Evolutionary conservation across 2,329 filamentous ascomycete species (phyloP).

Genomic region (Trichoderma polysporum): DNA sequence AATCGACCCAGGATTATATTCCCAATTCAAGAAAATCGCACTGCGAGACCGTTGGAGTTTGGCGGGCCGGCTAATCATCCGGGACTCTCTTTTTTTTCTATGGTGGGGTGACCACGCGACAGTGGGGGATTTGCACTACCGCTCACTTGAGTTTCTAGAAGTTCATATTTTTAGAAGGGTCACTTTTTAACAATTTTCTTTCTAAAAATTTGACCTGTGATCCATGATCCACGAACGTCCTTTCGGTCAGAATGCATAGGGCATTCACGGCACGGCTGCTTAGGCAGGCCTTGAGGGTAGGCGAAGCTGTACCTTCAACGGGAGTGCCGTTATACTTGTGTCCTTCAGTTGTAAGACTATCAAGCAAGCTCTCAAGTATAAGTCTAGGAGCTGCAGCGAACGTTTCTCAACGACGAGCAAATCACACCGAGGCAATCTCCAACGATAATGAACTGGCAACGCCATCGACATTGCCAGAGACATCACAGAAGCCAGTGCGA

Average conservation of each 20-base stretch:
- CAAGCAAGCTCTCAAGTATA: slow-evolving; percentile 21
- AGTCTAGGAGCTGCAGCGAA: neutral
- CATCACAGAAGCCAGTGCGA: slow-evolving; percentile 18
- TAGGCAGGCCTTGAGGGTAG: slow-evolving; percentile 43
- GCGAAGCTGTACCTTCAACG: slow-evolving; percentile 37
- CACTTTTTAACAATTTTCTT: neutral
- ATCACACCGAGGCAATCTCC: slow-evolving; percentile 29
- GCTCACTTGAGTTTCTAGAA: neutral
- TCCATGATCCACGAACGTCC: neutral
- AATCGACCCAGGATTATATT: neutral
- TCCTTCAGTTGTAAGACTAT: slow-evolving; percentile 39
- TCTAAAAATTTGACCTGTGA: neutral
- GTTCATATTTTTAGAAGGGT: neutral
- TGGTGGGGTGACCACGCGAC: slow-evolving; percentile 16
- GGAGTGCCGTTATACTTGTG: slow-evolving; percentile 51
- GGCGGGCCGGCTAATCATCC: slow-evolving; percentile 30
- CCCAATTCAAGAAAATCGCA: slow-evolving; percentile 30
- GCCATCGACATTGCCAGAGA: neutral
- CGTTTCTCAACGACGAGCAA: slow-evolving; percentile 26
- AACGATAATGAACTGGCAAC: neutral
- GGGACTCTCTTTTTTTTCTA: slow-evolving; percentile 15
- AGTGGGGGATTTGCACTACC: slow-evolving; percentile 1
- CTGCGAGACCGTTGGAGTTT: slow-evolving; percentile 24
- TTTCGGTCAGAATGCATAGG: slow-evolving; percentile 41
- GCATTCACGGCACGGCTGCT: slow-evolving; percentile 45